phyloP scores from a whole-genome alignment of 257 asterid species.

The Schizonepeta tenuifolia region DNA sequence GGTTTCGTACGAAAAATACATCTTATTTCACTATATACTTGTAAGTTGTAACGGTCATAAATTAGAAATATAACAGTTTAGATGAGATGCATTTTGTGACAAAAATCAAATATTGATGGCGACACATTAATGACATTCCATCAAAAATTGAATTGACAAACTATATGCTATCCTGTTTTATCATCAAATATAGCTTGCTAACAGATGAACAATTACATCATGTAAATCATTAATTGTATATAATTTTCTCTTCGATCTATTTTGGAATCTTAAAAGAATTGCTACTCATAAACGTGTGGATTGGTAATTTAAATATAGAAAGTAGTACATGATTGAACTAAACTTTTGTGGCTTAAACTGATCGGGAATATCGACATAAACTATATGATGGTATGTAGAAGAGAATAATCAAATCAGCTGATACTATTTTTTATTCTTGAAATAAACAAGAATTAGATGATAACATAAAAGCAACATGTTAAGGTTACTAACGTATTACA shows the following conservation, averaged over 20 bases:
- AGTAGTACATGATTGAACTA: not conserved
- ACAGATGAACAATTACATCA: not conserved
- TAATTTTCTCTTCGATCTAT: not conserved
- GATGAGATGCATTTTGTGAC: not conserved
- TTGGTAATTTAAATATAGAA: slow-evolving; percentile 12
- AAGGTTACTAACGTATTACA: not conserved
- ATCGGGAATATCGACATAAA: not conserved
- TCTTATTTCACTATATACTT: not conserved
- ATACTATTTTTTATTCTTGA: not conserved
- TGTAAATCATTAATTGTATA: not conserved
- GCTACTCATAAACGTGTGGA: slow-evolving; percentile 26
- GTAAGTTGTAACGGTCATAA: not conserved
- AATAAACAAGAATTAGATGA: not conserved
- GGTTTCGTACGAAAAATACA: not conserved
- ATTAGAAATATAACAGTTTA: not conserved
- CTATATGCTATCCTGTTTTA: not conserved
- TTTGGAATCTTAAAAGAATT: not conserved
- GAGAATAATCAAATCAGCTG: not conserved
- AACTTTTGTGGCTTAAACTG: slow-evolving; percentile 3
- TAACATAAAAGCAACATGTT: not conserved
- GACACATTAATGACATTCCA: slow-evolving; percentile 14
- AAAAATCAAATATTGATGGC: not conserved
- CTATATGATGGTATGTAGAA: not conserved
- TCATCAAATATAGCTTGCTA: not conserved
- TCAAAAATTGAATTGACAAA: not conserved